These are phyloP conservation scores for Cryptococcus sp. DNA, from an alignment of 1,284 basidiomycete genomes.

Conservation along the genomic window DNA sequence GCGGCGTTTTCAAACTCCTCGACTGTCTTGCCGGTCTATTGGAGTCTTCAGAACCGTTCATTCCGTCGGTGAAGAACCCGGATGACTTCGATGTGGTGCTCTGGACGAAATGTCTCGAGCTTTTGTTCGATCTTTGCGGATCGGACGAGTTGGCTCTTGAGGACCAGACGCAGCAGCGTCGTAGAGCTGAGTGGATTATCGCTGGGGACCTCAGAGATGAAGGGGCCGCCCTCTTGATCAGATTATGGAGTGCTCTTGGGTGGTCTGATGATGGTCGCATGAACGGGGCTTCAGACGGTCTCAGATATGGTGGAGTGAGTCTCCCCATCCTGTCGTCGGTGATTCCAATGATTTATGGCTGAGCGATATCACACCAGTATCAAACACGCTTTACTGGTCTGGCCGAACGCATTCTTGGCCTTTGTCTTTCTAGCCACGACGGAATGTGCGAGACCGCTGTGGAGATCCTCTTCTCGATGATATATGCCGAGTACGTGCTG, in stretches of 20 bases:
- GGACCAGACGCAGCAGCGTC: conserved; percentile 69
- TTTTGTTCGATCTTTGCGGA: conserved; percentile 80
- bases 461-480: conserved; percentile 92
- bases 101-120: conserved; percentile 80
- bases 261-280: conserved; percentile 57
- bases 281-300: neutral
- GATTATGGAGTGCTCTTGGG: conserved; percentile 84
- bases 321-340: neutral
- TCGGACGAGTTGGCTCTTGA: conserved; percentile 92
- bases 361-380: conserved; percentile 53
- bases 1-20: conserved; percentile 83
- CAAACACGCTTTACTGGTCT: conserved; percentile 81
- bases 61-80: conserved; percentile 67
- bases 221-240: conserved; percentile 79
- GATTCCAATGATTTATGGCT: neutral
- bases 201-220: conserved; percentile 93
- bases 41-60: conserved; percentile 64
- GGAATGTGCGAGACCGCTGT: conserved; percentile 86
- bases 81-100: conserved; percentile 72
- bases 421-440: conserved; percentile 94
- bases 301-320: conserved; percentile 42
- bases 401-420: conserved; percentile 84
- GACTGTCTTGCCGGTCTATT: conserved; percentile 77
- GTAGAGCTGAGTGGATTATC: conserved; percentile 91
- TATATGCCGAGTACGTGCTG: conserved; percentile 84